Base-by-base conservation (phyloP, 1,284 basidiomycete genomes). In the Ceratobasidium sp. region DNA sequence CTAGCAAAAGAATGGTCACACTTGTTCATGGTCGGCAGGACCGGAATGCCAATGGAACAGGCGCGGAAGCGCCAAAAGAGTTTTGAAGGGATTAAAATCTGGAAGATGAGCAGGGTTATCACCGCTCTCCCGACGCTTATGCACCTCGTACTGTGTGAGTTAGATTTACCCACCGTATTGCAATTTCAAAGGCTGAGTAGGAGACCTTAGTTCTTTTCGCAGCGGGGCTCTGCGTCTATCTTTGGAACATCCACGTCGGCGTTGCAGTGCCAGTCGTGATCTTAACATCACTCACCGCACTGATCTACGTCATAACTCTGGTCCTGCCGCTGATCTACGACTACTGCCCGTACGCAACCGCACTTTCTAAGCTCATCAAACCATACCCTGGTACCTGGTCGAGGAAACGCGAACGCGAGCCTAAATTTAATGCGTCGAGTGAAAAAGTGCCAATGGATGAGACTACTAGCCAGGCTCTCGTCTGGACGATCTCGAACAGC, bases 61-160 rank as follows among this genome's bases (percentile, higher is more conserved):
- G 63, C 63, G 4, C 63, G 63, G 7, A 45, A 48, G 19, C 63
- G 63, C 14, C 63, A 65, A 27, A 7, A 65, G 29, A 15, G 47
- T 1, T 65, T 24, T 19, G 24, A 67, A 24, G 65, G 53, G 0
- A 67, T 67, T 0, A 41, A 57, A 54, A 44, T 6, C 29, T 67
- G 53, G 51, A 57, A 36, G 53, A 56, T 67, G 65, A 7, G n/a
- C 14, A 31, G 53, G n/a, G 33, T 51, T 2, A 3, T 65, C 19
- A 33, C 19, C 0, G 33, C 17, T 4, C 22, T 67, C 22, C 65
- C 51, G 1, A 9, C 19, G 27, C 11, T 44, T 19, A 67, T 67
- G 65, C 65, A 67, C 19, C 15, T 47, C n/a, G 65, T 51, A 3
- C 53, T 67, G 2, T 29, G 53, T 67, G 14, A 67, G 65, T 27